These are phyloP conservation scores for Ophiostoma perfectum DNA, from an alignment of 2,329 filamentous ascomycete species.

Conservation along the genomic window DNA sequence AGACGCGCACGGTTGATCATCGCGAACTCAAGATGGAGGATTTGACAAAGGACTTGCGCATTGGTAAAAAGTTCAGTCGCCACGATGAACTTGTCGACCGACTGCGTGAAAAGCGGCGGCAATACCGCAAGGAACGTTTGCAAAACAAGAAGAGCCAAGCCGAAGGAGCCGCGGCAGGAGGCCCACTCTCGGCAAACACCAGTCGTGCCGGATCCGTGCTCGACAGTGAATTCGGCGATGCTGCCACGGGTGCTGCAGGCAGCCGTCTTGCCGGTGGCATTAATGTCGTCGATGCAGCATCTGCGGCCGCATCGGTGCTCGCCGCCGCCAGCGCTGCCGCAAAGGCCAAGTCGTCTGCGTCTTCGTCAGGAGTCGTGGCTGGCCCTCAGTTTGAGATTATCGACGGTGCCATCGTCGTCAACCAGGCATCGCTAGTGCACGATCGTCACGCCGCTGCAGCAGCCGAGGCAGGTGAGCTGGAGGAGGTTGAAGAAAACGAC, in stretches of 20 bases:
- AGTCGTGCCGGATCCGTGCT: constrained; percentile 12
- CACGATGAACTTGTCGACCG: constrained; percentile 68
- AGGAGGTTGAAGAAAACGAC: constrained; percentile 70
- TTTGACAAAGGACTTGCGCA: constrained; percentile 61
- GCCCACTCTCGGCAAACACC: neutral
- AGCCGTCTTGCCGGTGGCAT: neutral
- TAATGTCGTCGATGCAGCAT: constrained; percentile 17
- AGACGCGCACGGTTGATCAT: constrained; percentile 58
- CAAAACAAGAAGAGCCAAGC: constrained; percentile 37
- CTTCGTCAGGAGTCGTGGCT: constrained; percentile 28
- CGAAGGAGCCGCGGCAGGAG: constrained; percentile 17
- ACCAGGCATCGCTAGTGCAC: constrained; percentile 61
- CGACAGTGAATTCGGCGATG: constrained; percentile 4
- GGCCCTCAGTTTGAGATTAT: constrained; percentile 58
- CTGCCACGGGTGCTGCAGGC: too few relatives aligned
- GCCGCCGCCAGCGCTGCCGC: constrained; percentile 15
- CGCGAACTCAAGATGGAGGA: constrained; percentile 66
- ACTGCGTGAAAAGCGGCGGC: constrained; percentile 44
- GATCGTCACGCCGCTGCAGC: constrained; percentile 62
- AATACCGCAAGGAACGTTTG: constrained; percentile 32
- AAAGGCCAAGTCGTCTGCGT: constrained; percentile 12
- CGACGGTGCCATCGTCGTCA: constrained; percentile 66
- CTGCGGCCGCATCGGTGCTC: constrained; percentile 23
- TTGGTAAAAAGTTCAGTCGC: constrained; percentile 69
- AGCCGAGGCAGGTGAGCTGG: constrained; percentile 46